A percentile compares a stretch with the other conserved stretches of the same genome.
Evolutionary conservation across 768 basidiomycete species (phyloP).

Genomic region (Calocybe indica): DNA sequence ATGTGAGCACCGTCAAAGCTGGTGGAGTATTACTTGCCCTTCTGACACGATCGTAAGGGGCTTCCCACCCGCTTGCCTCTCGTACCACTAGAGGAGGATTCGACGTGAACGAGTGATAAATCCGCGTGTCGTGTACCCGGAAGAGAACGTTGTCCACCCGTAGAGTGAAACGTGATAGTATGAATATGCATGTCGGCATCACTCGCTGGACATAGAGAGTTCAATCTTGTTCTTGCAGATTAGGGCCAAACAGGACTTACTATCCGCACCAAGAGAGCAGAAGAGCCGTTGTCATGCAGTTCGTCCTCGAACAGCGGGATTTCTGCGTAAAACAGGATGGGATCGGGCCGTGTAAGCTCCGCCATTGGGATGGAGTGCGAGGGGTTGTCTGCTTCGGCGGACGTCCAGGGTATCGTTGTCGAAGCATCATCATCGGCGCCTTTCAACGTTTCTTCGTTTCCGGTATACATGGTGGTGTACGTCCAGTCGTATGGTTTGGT

Average conservation of each 20-base stretch:
- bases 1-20: neutral
- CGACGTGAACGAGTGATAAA: conserved; percentile 79
- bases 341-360: conserved; percentile 84
- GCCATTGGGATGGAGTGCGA: conserved; percentile 73
- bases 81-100: conserved; percentile 60
- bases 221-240: neutral
- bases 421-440: conserved; percentile 6
- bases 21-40: conserved; percentile 37
- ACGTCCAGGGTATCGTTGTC: conserved; percentile 33
- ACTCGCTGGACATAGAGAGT: conserved; percentile 59
- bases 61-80: conserved; percentile 89
- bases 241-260: conserved; percentile 43
- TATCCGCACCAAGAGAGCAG: conserved; percentile 77
- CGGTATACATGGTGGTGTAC: conserved; percentile 85
- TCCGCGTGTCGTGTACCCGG: conserved; percentile 79
- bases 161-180: conserved; percentile 86
- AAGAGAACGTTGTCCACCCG: conserved; percentile 95
- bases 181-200: conserved; percentile 93
- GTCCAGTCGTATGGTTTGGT: conserved; percentile 98
- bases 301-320: conserved; percentile 95
- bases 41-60: conserved; percentile 77
- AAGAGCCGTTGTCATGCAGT: conserved; percentile 93
- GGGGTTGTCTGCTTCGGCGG: conserved; percentile 50
- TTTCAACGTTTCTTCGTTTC: conserved; percentile 32
- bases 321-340: conserved; percentile 97